Evolutionary conservation across 83 land plant species (phyloP).

Genomic region (Diphasiastrum complanatum): DNA sequence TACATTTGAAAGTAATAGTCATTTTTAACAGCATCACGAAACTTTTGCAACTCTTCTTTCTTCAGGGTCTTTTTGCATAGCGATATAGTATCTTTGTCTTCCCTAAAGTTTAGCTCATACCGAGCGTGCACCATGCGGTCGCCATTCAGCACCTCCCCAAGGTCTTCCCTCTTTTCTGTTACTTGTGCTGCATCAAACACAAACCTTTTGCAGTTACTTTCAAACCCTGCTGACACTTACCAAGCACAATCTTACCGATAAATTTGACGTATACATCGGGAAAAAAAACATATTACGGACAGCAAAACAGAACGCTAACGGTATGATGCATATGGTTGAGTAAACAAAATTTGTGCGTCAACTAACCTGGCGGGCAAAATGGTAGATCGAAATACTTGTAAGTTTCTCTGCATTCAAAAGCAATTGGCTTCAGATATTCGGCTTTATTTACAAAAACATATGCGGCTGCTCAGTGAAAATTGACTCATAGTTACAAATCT

Average conservation of each 20-base stretch:
- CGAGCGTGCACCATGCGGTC: slow-evolving; percentile 56
- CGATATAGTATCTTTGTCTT: slow-evolving; percentile 33
- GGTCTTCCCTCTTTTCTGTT: slow-evolving; percentile 53
- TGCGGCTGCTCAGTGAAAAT: not conserved
- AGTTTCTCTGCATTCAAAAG: slow-evolving; percentile 43
- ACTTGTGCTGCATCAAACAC: slow-evolving; percentile 37
- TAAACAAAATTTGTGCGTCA: not conserved
- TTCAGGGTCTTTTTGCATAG: slow-evolving; percentile 38
- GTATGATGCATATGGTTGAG: no score
- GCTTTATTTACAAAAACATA: slow-evolving; percentile 1
- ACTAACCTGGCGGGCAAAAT: slow-evolving; percentile 50
- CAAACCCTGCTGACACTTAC: not conserved
- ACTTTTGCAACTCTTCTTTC: slow-evolving; percentile 27
- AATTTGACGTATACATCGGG: not conserved
- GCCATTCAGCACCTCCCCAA: slow-evolving; percentile 64
- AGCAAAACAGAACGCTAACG: not conserved
- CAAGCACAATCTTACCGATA: not conserved
- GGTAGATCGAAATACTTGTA: slow-evolving; percentile 61
- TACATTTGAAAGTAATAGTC: slow-evolving; percentile 73
- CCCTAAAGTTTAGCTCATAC: slow-evolving; percentile 40
- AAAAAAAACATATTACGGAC: not conserved
- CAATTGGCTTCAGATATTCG: not conserved
- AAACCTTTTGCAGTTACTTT: not conserved
- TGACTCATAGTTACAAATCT: not conserved
- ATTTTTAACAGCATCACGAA: slow-evolving; percentile 48